A percentile compares a stretch with the other conserved stretches of the same genome.
Conservation (phyloP, 352 stramenopile genomes). For the Phytophthora syringae region DNA sequence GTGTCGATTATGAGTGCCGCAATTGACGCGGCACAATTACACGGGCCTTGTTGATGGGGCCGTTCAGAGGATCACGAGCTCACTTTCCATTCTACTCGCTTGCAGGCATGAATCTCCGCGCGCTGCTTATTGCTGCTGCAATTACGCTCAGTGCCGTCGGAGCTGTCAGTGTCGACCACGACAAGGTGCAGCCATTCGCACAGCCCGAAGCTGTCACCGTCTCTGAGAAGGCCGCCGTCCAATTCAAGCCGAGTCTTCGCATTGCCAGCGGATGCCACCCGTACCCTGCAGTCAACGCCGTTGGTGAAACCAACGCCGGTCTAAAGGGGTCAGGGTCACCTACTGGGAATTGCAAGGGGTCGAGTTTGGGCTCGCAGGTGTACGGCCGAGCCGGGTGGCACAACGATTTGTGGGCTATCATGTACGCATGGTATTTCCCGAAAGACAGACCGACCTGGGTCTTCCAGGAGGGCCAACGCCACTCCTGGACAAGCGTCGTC, state of each 20-base stretch:
- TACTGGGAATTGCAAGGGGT: constrained; percentile 5
- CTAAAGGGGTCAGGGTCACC: constrained; percentile 1
- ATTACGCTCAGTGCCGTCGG: background rate
- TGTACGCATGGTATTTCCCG: constrained; percentile 51
- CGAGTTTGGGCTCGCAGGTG: constrained; percentile 6
- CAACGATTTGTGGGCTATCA: constrained; percentile 23
- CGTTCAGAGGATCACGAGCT: no score
- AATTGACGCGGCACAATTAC: no score
- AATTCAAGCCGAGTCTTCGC: constrained; percentile 40
- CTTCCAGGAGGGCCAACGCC: constrained; percentile 30
- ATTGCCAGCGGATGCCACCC: constrained; percentile 37
- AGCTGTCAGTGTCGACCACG: background rate
- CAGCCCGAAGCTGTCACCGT: constrained; percentile 20
- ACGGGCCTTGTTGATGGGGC: no score
- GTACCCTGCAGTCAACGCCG: constrained; percentile 37
- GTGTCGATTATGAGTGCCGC: no score
- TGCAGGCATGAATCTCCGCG: background rate
- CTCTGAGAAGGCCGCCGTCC: constrained; percentile 29
- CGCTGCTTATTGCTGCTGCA: background rate
- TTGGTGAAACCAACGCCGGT: constrained; percentile 31
- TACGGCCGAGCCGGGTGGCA: constrained; percentile 13
- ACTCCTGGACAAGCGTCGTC: constrained; percentile 41
- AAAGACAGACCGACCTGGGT: constrained; percentile 41
- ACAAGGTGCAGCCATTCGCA: constrained; percentile 3
- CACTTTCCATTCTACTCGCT: background rate